phyloP scores from a whole-genome alignment of 768 basidiomycete species.

The Pleurotus cornucopiae region DNA sequence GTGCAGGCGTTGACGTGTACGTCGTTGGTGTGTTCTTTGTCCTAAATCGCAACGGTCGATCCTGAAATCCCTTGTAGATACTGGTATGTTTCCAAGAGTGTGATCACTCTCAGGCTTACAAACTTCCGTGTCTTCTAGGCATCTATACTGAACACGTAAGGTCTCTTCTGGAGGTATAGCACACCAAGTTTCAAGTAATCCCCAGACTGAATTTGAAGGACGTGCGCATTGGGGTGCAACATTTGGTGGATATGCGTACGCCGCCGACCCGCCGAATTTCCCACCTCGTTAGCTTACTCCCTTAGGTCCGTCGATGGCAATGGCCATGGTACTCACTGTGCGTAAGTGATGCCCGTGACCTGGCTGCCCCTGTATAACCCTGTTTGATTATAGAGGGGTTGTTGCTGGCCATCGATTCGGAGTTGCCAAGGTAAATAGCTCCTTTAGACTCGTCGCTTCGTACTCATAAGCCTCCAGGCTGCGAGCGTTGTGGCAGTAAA shows the following conservation, averaged over 20 bases:
- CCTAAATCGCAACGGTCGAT: not conserved
- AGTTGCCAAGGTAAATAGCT: constrained; percentile 21
- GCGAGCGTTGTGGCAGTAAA: constrained; percentile 36
- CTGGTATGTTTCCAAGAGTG: constrained; percentile 13
- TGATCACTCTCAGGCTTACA: not conserved
- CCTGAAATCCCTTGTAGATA: constrained; percentile 15
- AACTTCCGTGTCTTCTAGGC: constrained; percentile 10
- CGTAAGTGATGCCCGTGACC: constrained; percentile 17
- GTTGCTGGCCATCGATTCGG: constrained; percentile 30
- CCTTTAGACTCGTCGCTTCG: too few species aligned
- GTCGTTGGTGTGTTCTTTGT: constrained; percentile 28
- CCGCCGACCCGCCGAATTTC: too few species aligned
- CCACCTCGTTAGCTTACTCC: too few species aligned
- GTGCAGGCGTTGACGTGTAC: constrained; percentile 32
- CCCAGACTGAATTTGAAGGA: constrained; percentile 33
- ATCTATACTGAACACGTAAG: constrained; percentile 20
- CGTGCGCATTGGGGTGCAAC: constrained; percentile 37
- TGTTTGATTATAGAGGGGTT: constrained; percentile 21
- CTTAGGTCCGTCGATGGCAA: constrained; percentile 23
- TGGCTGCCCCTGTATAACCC: not conserved
- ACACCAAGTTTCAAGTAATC: not conserved
- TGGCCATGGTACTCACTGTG: constrained; percentile 40
- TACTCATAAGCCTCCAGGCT: not conserved
- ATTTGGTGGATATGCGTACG: constrained; percentile 23
- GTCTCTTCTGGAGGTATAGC: not conserved